phyloP scores from a whole-genome alignment of 768 basidiomycete genomes.

The Megacollybia marginata region DNA sequence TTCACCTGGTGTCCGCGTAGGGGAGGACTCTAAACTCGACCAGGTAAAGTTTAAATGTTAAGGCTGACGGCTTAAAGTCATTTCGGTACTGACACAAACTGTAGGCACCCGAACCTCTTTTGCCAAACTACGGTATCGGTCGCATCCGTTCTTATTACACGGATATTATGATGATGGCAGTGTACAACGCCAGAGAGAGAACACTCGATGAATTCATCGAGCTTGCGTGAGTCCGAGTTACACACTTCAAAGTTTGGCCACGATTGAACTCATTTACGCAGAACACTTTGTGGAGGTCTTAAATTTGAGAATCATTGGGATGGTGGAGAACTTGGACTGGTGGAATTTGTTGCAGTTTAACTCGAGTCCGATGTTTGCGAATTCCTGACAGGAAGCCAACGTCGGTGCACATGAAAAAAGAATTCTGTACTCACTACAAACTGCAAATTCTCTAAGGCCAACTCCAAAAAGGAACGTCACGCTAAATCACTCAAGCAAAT shows the following conservation, averaged over 20 bases:
- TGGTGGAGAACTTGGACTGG: conserved; percentile 23
- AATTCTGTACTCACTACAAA: too few species aligned
- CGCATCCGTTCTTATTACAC: conserved; percentile 31
- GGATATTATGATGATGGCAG: conserved; percentile 39
- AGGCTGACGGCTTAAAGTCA: background rate
- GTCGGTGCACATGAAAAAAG: too few species aligned
- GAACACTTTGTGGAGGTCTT: conserved; percentile 17
- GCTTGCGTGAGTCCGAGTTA: conserved; percentile 20
- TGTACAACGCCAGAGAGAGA: conserved; percentile 35
- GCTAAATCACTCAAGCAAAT: too few species aligned
- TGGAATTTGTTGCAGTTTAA: conserved; percentile 19
- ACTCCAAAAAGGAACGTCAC: too few species aligned
- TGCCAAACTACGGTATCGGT: conserved; percentile 41
- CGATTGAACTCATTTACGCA: background rate
- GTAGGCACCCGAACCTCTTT: conserved; percentile 35
- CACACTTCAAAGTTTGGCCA: background rate
- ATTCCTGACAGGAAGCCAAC: too few species aligned
- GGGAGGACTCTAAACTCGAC: background rate
- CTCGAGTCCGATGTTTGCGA: too few species aligned
- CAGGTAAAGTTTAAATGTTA: background rate
- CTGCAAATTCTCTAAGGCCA: too few species aligned
- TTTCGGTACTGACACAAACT: conserved; percentile 7
- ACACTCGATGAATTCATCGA: conserved; percentile 27
- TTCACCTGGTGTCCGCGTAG: conserved; percentile 16
- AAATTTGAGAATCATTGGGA: conserved; percentile 31